phyloP scores from a whole-genome alignment of 2,329 filamentous ascomycete genomes.

The Byssochlamys sp. region DNA sequence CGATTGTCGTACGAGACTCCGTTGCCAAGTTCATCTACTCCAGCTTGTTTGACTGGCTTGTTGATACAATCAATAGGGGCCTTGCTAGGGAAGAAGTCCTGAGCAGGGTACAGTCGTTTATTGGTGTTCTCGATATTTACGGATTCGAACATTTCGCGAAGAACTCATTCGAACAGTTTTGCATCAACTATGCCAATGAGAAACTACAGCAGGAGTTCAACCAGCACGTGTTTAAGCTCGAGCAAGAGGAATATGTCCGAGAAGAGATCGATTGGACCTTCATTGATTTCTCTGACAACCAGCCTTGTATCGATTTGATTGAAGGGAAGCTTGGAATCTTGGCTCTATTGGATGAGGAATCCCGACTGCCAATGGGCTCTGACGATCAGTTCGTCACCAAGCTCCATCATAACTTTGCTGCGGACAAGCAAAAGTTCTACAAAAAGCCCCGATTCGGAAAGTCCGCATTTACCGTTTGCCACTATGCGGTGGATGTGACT shows the following conservation, averaged over 20 bases:
- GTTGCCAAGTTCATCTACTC: constrained; percentile 99
- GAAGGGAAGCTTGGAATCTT: constrained; percentile 92
- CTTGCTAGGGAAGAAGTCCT: constrained; percentile 82
- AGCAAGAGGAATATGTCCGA: constrained; percentile 91
- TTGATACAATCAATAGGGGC: constrained; percentile 89
- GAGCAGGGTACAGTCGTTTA: constrained; percentile 74
- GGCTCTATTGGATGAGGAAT: constrained; percentile 89
- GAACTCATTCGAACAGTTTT: constrained; percentile 99
- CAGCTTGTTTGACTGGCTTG: constrained; percentile 95
- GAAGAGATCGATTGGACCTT: constrained; percentile 99
- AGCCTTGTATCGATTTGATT: constrained; percentile 96
- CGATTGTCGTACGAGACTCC: constrained; percentile 86
- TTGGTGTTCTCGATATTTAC: constrained; percentile 97
- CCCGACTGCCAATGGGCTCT: constrained; percentile 87
- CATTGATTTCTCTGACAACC: constrained; percentile 98
- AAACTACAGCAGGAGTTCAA: constrained; percentile 99
- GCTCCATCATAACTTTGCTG: constrained; percentile 83
- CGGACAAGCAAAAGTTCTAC: constrained; percentile 90
- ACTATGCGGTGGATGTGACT: constrained; percentile 95
- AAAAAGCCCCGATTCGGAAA: constrained; percentile 98
- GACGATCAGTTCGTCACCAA: constrained; percentile 96
- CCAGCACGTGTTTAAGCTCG: constrained; percentile 96
- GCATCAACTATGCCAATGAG: constrained; percentile 99
- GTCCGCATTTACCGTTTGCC: constrained; percentile 92
- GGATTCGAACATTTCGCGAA: constrained; percentile 98